phyloP scores from a whole-genome alignment of 306 rosid species.

The Pueraria montana region DNA sequence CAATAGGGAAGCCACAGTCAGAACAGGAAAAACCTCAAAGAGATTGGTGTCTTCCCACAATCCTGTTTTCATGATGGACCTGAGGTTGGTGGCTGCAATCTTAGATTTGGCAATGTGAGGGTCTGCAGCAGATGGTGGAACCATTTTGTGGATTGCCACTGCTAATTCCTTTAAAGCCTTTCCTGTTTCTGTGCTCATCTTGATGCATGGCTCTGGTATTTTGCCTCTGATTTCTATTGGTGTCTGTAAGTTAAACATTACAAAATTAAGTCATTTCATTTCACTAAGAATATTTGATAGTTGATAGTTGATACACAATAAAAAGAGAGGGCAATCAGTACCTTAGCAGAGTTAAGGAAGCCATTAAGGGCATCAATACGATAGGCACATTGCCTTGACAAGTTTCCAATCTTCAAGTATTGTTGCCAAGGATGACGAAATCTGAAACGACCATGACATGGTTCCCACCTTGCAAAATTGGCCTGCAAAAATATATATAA shows the following conservation, averaged over 20 bases:
- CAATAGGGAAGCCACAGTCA: conserved; percentile 47
- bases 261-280: not conserved
- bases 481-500: conserved; percentile 39
- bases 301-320: not conserved
- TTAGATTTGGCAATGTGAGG: conserved; percentile 48
- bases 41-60: conserved; percentile 43
- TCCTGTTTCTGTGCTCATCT: conserved; percentile 55
- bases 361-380: conserved; percentile 58
- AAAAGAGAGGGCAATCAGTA: not conserved
- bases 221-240: conserved; percentile 44
- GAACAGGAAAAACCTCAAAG: conserved; percentile 44
- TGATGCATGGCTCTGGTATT: conserved; percentile 55
- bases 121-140: conserved; percentile 39
- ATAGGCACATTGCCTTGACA: conserved; percentile 61
- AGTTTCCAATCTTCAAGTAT: conserved; percentile 61
- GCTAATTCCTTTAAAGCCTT: conserved; percentile 54
- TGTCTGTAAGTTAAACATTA: conserved; percentile 29
- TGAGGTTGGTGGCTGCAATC: conserved; percentile 43
- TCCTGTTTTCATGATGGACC: conserved; percentile 33
- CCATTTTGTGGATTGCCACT: conserved; percentile 48
- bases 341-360: conserved; percentile 48
- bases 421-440: conserved; percentile 67
- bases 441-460: conserved; percentile 59
- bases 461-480: conserved; percentile 73
- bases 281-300: not conserved